These are phyloP conservation scores for Conticribra weissflogii DNA, from an alignment of 108 stramenopile species.

Conservation along the genomic window DNA sequence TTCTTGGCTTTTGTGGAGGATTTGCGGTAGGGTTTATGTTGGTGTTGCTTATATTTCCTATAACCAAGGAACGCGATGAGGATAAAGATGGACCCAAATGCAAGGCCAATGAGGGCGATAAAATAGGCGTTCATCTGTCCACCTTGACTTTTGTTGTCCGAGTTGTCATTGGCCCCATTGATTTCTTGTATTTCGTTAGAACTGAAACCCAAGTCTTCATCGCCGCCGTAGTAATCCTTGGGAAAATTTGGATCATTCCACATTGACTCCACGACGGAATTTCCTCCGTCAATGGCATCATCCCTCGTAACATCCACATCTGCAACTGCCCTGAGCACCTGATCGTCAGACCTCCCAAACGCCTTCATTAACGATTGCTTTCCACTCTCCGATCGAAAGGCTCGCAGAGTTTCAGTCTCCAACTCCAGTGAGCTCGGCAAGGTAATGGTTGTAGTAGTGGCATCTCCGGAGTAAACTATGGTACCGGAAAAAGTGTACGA, in stretches of 20 bases:
- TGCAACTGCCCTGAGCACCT: not conserved
- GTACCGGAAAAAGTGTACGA: not conserved
- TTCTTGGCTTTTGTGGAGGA: too few relatives aligned
- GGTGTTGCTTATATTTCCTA: not conserved
- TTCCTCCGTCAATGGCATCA: not conserved
- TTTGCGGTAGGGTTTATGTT: too few relatives aligned
- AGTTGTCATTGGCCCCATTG: not conserved
- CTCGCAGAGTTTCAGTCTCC: not conserved
- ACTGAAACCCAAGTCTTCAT: too few relatives aligned
- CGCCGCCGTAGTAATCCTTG: not conserved
- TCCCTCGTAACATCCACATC: not conserved
- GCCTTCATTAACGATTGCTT: slow-evolving; percentile 6
- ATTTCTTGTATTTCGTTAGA: too few relatives aligned
- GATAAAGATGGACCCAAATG: not conserved
- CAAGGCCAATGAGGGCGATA: not conserved
- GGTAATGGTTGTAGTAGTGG: not conserved
- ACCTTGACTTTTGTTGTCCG: not conserved
- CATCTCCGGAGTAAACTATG: not conserved
- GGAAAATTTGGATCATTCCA: not conserved
- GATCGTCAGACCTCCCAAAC: slow-evolving; percentile 4
- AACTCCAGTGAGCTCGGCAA: not conserved
- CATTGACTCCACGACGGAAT: not conserved
- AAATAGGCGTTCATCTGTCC: not conserved
- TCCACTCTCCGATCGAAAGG: not conserved
- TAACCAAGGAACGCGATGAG: not conserved